phyloP scores from a whole-genome alignment of 1,284 basidiomycete genomes.

The Hortiboletus rubellus region DNA sequence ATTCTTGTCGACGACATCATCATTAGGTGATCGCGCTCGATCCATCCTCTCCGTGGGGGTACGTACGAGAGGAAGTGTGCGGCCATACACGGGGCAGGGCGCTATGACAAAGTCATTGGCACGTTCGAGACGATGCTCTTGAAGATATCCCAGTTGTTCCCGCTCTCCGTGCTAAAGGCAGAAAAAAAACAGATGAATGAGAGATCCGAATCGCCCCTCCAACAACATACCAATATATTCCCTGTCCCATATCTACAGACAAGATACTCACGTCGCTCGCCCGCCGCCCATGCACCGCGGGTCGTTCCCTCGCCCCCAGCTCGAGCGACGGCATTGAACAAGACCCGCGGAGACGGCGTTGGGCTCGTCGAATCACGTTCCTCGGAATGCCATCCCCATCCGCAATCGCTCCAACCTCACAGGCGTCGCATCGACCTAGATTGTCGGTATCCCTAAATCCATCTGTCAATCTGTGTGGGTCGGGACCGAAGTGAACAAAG shows the following conservation, averaged over 20 bases:
- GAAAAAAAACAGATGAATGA: neutral
- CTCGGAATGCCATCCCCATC: constrained; percentile 30
- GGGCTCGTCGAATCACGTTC: constrained; percentile 34
- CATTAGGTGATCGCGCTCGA: neutral
- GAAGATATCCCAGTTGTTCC: neutral
- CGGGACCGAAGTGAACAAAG: neutral
- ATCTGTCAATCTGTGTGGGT: neutral
- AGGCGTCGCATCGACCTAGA: constrained; percentile 59
- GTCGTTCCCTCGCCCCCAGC: constrained; percentile 37
- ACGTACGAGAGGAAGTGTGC: no score
- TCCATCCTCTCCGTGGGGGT: no score
- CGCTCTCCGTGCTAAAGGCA: constrained; percentile 18
- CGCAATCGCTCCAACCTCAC: constrained; percentile 44
- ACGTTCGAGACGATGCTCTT: no score
- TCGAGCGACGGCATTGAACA: constrained; percentile 16
- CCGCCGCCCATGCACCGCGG: constrained; percentile 45
- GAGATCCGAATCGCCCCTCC: neutral
- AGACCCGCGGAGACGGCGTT: constrained; percentile 5
- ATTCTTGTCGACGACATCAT: neutral
- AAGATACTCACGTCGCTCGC: constrained; percentile 46
- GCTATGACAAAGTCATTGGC: no score
- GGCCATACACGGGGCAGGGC: no score
- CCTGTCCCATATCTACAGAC: constrained; percentile 53
- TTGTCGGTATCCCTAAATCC: constrained; percentile 61
- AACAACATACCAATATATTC: constrained; percentile 39